Conservation (phyloP, 176 grass and related monocot genomes). For the Metroxylon sagu region DNA sequence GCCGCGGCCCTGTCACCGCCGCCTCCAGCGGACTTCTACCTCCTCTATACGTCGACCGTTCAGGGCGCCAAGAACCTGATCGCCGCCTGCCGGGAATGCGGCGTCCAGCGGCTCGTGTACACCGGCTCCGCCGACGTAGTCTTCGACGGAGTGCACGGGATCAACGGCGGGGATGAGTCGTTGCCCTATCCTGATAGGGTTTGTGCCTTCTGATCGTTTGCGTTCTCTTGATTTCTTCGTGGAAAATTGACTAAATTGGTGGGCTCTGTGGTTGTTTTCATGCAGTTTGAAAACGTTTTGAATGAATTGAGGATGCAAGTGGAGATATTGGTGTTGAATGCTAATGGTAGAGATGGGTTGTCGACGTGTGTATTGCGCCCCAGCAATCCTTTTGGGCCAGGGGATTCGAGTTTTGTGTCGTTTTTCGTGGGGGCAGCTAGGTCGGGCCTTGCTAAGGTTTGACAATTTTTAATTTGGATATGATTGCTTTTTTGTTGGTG, state of each 20-base stretch:
- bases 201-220: neutral
- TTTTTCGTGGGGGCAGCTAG: constrained; percentile 47
- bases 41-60: constrained; percentile 45
- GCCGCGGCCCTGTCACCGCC: constrained; percentile 2
- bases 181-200: constrained; percentile 61
- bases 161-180: constrained; percentile 48
- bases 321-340: constrained; percentile 68
- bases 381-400: constrained; percentile 77
- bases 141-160: constrained; percentile 27
- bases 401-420: constrained; percentile 43
- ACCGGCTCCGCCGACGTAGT: constrained; percentile 60
- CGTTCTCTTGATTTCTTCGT: neutral
- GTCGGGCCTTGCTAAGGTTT: constrained; percentile 65
- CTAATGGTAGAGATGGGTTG: constrained; percentile 48
- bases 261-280: neutral
- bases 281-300: constrained; percentile 44
- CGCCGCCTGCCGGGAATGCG: constrained; percentile 31
- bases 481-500: too few relatives aligned
- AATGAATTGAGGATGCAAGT: constrained; percentile 75
- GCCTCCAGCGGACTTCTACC: constrained; percentile 31
- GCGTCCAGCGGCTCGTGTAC: constrained; percentile 60
- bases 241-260: neutral
- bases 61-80: constrained; percentile 45
- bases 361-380: constrained; percentile 68
- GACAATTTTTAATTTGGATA: neutral